Evolutionary conservation across 108 stramenopile species (phyloP).

Genomic region (Nitzschia sp.): DNA sequence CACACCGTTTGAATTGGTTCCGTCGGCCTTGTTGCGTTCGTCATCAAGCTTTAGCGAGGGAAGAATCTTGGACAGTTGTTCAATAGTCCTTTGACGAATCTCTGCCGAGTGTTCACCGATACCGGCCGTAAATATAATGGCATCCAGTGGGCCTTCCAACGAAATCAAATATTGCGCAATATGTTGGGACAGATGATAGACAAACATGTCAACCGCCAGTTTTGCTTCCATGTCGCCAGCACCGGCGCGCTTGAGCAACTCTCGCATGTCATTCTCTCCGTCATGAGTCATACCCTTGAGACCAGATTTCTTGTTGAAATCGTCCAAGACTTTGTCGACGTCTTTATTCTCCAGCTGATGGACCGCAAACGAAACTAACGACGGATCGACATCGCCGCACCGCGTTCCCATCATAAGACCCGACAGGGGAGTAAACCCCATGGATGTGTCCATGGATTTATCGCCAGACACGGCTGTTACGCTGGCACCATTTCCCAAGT

Average conservation of each 20-base stretch:
- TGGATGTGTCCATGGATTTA: slow-evolving; percentile 48
- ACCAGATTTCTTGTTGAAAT: slow-evolving; percentile 56
- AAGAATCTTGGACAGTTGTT: slow-evolving; percentile 16
- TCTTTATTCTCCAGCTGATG: slow-evolving; percentile 26
- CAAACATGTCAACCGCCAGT: slow-evolving; percentile 56
- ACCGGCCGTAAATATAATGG: slow-evolving; percentile 59
- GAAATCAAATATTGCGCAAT: slow-evolving; percentile 40
- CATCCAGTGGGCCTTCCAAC: slow-evolving; percentile 44
- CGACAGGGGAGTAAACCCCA: slow-evolving; percentile 55
- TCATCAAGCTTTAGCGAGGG: slow-evolving; percentile 21
- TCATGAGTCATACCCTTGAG: slow-evolving; percentile 35
- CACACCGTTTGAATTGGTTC: slow-evolving; percentile 17
- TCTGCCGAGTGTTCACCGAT: slow-evolving; percentile 51
- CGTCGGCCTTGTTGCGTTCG: slow-evolving; percentile 23
- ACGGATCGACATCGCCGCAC: slow-evolving; percentile 51
- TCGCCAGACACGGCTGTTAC: slow-evolving; percentile 42
- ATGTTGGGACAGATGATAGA: slow-evolving; percentile 36
- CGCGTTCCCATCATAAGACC: slow-evolving; percentile 65
- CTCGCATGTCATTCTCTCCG: slow-evolving; percentile 41
- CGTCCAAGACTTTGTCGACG: slow-evolving; percentile 34
- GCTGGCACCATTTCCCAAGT: slow-evolving; percentile 54
- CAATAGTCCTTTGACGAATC: slow-evolving; percentile 26
- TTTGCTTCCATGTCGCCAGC: slow-evolving; percentile 29
- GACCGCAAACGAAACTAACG: slow-evolving; percentile 11
- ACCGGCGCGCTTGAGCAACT: background rate